Evolutionary conservation across 306 rosid species (phyloP), one percentile per base, ranked within the genome.

Genomic region (Cyamopsis tetragonoloba): DNA sequence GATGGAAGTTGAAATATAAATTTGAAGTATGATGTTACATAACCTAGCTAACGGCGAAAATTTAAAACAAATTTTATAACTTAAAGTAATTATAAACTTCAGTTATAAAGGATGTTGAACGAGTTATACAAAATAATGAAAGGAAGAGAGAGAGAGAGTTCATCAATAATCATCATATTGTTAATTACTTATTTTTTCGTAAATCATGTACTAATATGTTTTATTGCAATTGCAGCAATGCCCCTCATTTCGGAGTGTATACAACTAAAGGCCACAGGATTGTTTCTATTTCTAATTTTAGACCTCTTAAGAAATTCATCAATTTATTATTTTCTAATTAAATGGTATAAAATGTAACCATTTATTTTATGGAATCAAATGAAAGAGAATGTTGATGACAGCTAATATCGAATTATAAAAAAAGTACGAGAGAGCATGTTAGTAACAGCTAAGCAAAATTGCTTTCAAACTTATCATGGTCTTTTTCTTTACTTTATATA

Each of bases 141-240:
- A 54, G 6, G 1, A 2, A 37, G 10, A 44, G 0, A n/a, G 7
- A 46, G 48, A 59, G 24, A 38, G n/a, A 67, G n/a, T 0, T 27
- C 12, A 31, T 49, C 50, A 7, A 51, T 31, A n/a, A n/a, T n/a
- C n/a, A n/a, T n/a, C n/a, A n/a, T n/a, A n/a, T n/a, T n/a, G n/a
- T n/a, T n/a, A n/a, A n/a, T n/a, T n/a, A n/a, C n/a, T n/a, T 23
- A 24, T 20, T 61, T 51, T 38, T 5, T 34, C 7, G 0, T 68
- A 61, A 28, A 49, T 50, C 41, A 47, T 34, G 20, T 13, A n/a
- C n/a, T n/a, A 6, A 50, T n/a, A 35, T 42, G 12, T 5, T n/a
- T n/a, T n/a, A 20, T 48, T 53, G 56, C 20, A 59, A 17, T 67
- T 68, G 75, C 76, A 51, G 27, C 4, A 44, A 69, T 76, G 72